Percentiles rank a stretch among this genome's conserved stretches.
phyloP scores from a whole-genome alignment of 129 eudicot genomes.

The Flaveria trinervia region DNA sequence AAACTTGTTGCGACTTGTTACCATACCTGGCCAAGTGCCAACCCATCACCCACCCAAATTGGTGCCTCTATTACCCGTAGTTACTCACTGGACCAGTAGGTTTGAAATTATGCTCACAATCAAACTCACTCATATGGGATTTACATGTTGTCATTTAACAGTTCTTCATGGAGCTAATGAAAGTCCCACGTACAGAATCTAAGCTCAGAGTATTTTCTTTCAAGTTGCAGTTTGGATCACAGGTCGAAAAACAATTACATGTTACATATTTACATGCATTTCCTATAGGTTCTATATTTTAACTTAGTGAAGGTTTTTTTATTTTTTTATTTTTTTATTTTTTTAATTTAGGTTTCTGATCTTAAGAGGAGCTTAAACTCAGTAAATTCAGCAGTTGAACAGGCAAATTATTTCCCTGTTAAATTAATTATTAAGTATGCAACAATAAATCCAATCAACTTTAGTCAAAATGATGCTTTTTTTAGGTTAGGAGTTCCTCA shows the following conservation, averaged over 20 bases:
- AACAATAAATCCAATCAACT: neutral
- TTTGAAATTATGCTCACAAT: neutral
- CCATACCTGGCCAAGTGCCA: neutral
- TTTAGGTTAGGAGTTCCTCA: conserved; percentile 75
- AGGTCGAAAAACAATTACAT: conserved; percentile 47
- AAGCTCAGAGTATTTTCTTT: conserved; percentile 87
- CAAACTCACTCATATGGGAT: neutral
- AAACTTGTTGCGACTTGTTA: neutral
- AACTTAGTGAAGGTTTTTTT: neutral
- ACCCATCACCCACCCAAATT: neutral
- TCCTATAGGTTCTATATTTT: conserved; percentile 22
- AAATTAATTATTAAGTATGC: neutral
- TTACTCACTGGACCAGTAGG: neutral
- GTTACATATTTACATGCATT: neutral
- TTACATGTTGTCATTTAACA: conserved; percentile 39
- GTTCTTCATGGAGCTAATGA: conserved; percentile 96
- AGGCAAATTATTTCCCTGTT: conserved; percentile 55
- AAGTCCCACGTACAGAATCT: conserved; percentile 91
- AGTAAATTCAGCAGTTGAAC: conserved; percentile 72
- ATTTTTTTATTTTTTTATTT: no score
- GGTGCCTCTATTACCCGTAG: neutral
- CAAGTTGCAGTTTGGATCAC: conserved; percentile 68
- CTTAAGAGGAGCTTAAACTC: conserved; percentile 66
- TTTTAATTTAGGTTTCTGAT: conserved; percentile 60
- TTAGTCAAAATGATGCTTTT: conserved; percentile 15